Conservation (phyloP, 2,329 filamentous ascomycete genomes). For the Aspergillus sergii region DNA sequence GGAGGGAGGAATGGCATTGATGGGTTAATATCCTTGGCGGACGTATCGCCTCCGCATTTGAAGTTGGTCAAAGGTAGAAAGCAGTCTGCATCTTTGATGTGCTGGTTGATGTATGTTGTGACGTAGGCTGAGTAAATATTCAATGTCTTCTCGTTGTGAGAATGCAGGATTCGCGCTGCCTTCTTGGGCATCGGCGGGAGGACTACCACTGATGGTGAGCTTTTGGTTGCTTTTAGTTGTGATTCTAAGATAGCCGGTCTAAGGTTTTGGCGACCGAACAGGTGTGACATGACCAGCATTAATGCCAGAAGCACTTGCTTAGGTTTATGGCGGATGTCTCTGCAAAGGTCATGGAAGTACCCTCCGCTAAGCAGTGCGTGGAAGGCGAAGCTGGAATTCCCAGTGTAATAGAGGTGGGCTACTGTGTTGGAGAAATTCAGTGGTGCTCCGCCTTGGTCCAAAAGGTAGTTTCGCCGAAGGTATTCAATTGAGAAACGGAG, state of each 20-base stretch:
- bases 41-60: conserved; percentile 32
- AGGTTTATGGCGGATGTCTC: conserved; percentile 55
- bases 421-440: conserved; percentile 73
- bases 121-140: conserved; percentile 70
- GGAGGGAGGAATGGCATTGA: not conserved
- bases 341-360: conserved; percentile 69
- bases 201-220: conserved; percentile 65
- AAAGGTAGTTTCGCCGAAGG: conserved; percentile 67
- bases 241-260: conserved; percentile 46
- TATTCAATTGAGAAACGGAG: conserved; percentile 82
- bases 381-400: conserved; percentile 75
- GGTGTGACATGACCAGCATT: conserved; percentile 69
- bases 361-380: conserved; percentile 72
- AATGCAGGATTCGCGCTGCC: conserved; percentile 58
- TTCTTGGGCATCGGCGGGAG: conserved; percentile 64
- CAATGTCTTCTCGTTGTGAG: conserved; percentile 68
- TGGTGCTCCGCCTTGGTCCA: conserved; percentile 63
- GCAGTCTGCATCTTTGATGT: conserved; percentile 58
- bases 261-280: conserved; percentile 63
- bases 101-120: conserved; percentile 67
- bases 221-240: conserved; percentile 51
- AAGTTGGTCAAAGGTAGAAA: not conserved
- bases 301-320: conserved; percentile 59
- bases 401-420: conserved; percentile 74
- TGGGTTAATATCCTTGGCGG: not conserved